These are phyloP conservation scores for Royoungia palumana DNA, from an alignment of 768 basidiomycete species.

Conservation along the genomic window DNA sequence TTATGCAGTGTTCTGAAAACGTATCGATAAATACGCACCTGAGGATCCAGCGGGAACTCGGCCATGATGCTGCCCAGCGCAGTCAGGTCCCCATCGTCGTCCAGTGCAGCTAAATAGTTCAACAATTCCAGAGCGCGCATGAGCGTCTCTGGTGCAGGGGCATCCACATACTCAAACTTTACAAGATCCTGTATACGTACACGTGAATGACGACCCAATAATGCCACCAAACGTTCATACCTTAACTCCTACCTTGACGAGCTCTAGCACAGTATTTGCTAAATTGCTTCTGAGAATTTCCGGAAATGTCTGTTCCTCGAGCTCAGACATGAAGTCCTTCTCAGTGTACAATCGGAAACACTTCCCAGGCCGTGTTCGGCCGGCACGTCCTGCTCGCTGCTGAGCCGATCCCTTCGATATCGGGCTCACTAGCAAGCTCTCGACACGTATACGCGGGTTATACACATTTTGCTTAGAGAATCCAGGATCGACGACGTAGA, in stretches of 20 bases:
- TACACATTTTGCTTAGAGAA: slow-evolving; percentile 99
- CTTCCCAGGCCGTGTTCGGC: slow-evolving; percentile 93
- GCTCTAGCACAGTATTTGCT: slow-evolving; percentile 88
- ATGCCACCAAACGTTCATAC: slow-evolving; percentile 30
- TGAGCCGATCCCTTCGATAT: slow-evolving; percentile 97
- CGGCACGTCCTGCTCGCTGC: slow-evolving; percentile 94
- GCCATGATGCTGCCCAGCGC: slow-evolving; percentile 89
- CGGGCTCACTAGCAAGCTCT: slow-evolving; percentile 87
- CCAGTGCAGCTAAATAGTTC: slow-evolving; percentile 87
- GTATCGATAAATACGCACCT: slow-evolving; percentile 44
- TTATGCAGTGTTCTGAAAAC: neutral
- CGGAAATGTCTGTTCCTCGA: slow-evolving; percentile 96
- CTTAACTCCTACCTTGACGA: slow-evolving; percentile 93
- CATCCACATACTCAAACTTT: slow-evolving; percentile 85
- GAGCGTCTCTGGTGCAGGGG: slow-evolving; percentile 92
- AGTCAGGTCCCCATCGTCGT: slow-evolving; percentile 92
- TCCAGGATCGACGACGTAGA: slow-evolving; percentile 98
- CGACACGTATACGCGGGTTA: slow-evolving; percentile 95
- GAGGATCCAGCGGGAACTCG: slow-evolving; percentile 98
- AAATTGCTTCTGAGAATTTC: slow-evolving; percentile 94
- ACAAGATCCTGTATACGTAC: slow-evolving; percentile 60
- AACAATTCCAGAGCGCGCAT: slow-evolving; percentile 95
- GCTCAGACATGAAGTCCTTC: slow-evolving; percentile 91
- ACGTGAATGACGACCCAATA: neutral
- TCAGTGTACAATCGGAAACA: slow-evolving; percentile 97